Conservation (phyloP, 208 protist genomes). For the Crithidia expoeki region DNA sequence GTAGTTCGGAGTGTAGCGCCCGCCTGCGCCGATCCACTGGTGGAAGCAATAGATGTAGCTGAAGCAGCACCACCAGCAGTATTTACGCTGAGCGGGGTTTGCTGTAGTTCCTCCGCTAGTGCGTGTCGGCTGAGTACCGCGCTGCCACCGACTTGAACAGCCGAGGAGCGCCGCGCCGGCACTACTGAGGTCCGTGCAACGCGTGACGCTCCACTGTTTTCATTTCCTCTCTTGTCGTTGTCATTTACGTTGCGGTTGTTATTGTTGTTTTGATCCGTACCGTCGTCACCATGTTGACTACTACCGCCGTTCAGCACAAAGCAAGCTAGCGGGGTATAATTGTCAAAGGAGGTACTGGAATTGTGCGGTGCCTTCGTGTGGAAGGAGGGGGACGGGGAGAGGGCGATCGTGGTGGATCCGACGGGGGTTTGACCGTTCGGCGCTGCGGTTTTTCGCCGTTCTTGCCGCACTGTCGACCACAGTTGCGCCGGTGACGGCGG, state of each 20-base stretch:
- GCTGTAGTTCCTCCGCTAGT: background rate
- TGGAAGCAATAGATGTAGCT: background rate
- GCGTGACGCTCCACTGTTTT: background rate
- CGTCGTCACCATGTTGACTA: background rate
- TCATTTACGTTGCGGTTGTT: background rate
- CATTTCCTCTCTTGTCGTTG: background rate
- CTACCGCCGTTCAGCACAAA: background rate
- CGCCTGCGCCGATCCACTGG: background rate
- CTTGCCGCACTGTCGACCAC: background rate
- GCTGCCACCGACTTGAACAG: constrained; percentile 6
- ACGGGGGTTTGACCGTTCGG: background rate
- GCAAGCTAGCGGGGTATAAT: background rate
- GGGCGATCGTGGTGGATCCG: background rate
- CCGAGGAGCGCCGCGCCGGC: constrained; percentile 6
- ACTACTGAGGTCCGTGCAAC: background rate
- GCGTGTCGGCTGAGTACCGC: background rate
- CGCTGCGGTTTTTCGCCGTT: background rate
- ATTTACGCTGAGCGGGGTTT: background rate
- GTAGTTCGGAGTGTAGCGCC: background rate
- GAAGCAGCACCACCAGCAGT: no score
- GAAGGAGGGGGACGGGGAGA: background rate
- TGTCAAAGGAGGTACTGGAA: background rate
- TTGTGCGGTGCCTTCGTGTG: background rate
- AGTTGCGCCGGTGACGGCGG: constrained; percentile 7
- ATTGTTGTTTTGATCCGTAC: background rate